These are phyloP conservation scores for Linnemannia elongata DNA, from an alignment of 192 early-diverging fungal genomes.

Conservation along the genomic window DNA sequence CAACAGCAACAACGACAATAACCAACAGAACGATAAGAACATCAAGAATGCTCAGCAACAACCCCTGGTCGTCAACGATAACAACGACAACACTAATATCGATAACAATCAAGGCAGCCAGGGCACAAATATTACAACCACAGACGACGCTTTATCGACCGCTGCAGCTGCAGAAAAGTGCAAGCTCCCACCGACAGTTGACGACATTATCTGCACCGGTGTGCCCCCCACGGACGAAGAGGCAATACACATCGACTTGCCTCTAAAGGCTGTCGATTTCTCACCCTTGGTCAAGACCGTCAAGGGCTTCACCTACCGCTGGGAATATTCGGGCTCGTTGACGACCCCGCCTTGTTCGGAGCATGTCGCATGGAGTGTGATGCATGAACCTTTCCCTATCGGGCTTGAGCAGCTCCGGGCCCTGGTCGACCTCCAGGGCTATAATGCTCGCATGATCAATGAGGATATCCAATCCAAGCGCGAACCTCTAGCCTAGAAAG, in stretches of 20 bases:
- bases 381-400: slow-evolving; percentile 36
- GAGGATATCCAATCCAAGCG: background rate
- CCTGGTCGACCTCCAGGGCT: slow-evolving; percentile 49
- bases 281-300: background rate
- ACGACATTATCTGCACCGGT: background rate
- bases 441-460: slow-evolving; percentile 56
- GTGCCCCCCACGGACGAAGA: background rate
- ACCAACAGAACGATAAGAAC: background rate
- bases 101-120: background rate
- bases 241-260: background rate
- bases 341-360: slow-evolving; percentile 76
- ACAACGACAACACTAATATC: background rate
- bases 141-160: too few relatives aligned
- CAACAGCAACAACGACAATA: background rate
- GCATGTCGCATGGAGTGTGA: slow-evolving; percentile 63
- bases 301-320: background rate
- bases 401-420: slow-evolving; percentile 29
- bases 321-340: slow-evolving; percentile 63
- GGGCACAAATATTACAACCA: background rate
- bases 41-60: background rate
- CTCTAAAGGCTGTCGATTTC: slow-evolving; percentile 8
- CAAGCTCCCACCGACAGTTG: background rate
- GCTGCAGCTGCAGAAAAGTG: background rate
- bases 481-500: background rate
- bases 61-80: background rate